Evolutionary conservation across 1,284 basidiomycete species (phyloP), one percentile per base, ranked within the genome.

Genomic region (Wolfiporia cocos): DNA sequence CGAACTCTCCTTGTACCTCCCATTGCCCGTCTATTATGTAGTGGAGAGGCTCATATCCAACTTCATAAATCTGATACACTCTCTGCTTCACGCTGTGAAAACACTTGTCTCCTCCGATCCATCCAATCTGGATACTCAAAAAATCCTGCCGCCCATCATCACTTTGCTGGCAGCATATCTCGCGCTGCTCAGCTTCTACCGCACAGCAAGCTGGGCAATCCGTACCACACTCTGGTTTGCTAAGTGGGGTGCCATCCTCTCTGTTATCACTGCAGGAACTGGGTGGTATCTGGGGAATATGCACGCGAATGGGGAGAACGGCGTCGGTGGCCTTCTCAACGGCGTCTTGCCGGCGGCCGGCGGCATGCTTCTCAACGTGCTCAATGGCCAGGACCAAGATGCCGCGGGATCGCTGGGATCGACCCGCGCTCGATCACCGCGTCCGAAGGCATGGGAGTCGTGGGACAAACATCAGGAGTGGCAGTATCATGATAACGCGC

Each of bases 121-220:
- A 31, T 66, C 69, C 47, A 66, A 75, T 49, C 85, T 81, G 81
- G 73, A 84, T 50, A 67, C 71, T 7, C 77, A 86, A 56, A 73
- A 71, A 21, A 56, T 89, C 39, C 53, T 90, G 19, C 84, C 87
- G 5, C 84, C 86, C 1, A 62, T 88, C 54, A 76, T 90, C 54
- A 82, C 74, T 41, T 57, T 89, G 22, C 62, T 89, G 39, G 71
- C 73, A 3, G 81, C 81, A 9, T 90, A 89, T 61, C 69, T 87
- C 49, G 83, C 83, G 2, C 68, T 89, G 17, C 49, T 78, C 43
- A 86, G 78, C 55, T 61, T 86, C 43, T 86, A 87, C 62, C 78
- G 83, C 42, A 86, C 87, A 4, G 79, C 85, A 12, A 73, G 70
- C 17, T 89, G 82, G 79, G 71, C 84, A 54, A 61, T 89, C 49